Evolutionary conservation across 768 basidiomycete species (phyloP).

Genomic region (Agrocybe praecox): DNA sequence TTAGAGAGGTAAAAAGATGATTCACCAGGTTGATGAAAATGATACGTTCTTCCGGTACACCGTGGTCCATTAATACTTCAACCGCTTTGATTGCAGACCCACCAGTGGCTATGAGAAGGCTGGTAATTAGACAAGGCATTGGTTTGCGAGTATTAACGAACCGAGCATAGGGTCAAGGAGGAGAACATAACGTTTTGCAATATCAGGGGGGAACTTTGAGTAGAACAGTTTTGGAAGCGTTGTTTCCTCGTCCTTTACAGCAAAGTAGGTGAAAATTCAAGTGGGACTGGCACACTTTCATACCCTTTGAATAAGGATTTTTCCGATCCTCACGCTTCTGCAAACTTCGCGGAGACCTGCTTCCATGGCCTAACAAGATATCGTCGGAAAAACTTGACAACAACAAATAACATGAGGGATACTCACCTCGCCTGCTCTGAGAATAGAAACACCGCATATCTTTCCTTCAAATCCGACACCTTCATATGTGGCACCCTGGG

Average conservation of each 20-base stretch:
- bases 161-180: constrained; percentile 48
- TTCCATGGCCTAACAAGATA: constrained; percentile 84
- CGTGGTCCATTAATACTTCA: constrained; percentile 89
- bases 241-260: constrained; percentile 87
- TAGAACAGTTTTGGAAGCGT: constrained; percentile 92
- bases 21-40: constrained; percentile 91
- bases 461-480: constrained; percentile 96
- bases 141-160: not conserved
- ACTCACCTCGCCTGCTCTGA: constrained; percentile 86
- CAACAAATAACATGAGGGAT: not conserved
- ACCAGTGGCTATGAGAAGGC: constrained; percentile 68
- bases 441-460: constrained; percentile 95
- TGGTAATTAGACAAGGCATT: not conserved
- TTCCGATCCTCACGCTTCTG: constrained; percentile 91
- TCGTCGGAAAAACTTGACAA: not conserved
- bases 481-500: constrained; percentile 79
- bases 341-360: constrained; percentile 95
- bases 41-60: constrained; percentile 92
- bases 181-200: constrained; percentile 87
- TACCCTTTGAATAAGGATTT: constrained; percentile 96
- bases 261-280: not conserved
- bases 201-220: constrained; percentile 93
- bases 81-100: constrained; percentile 98
- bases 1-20: constrained; percentile 4
- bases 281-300: constrained; percentile 19